These are phyloP conservation scores for Ophiosphaerella narmari DNA, from an alignment of 2,329 filamentous ascomycete genomes.

Conservation along the genomic window DNA sequence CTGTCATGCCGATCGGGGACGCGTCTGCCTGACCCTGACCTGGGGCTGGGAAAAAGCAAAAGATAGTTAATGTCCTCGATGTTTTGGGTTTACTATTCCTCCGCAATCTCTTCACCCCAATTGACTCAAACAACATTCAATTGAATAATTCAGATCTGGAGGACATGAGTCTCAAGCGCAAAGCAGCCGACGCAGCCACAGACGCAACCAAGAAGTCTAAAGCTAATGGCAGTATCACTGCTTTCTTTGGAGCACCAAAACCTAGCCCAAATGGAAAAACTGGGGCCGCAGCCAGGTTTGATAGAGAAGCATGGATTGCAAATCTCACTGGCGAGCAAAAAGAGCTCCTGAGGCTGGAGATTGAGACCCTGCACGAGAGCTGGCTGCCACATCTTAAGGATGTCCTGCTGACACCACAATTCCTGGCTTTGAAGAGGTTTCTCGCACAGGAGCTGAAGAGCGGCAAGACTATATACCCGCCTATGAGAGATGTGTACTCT, in stretches of 20 bases:
- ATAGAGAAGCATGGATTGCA: constrained; percentile 89
- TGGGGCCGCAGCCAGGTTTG: constrained; percentile 59
- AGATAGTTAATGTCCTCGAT: not conserved
- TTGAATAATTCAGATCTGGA: constrained; percentile 1
- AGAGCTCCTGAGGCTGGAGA: constrained; percentile 82
- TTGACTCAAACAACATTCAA: constrained; percentile 1
- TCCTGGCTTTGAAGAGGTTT: constrained; percentile 87
- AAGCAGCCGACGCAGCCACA: constrained; percentile 52
- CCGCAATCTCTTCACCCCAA: constrained; percentile 1
- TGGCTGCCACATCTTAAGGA: constrained; percentile 91
- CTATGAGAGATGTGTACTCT: constrained; percentile 86
- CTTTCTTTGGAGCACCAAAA: constrained; percentile 78
- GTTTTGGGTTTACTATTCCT: not conserved
- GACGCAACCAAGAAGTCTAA: constrained; percentile 57
- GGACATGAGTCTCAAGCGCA: constrained; percentile 57
- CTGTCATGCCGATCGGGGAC: constrained; percentile 13
- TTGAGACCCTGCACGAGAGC: constrained; percentile 86
- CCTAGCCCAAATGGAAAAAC: constrained; percentile 33
- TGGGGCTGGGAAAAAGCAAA: constrained; percentile 13
- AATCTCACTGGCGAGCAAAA: constrained; percentile 80
- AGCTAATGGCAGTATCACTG: constrained; percentile 77
- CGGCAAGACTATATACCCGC: constrained; percentile 83
- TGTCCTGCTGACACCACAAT: constrained; percentile 77
- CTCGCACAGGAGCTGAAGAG: constrained; percentile 75
- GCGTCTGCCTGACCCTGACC: constrained; percentile 12